phyloP scores from a whole-genome alignment of 176 grass and related monocot species.

The Melocanna baccifera region DNA sequence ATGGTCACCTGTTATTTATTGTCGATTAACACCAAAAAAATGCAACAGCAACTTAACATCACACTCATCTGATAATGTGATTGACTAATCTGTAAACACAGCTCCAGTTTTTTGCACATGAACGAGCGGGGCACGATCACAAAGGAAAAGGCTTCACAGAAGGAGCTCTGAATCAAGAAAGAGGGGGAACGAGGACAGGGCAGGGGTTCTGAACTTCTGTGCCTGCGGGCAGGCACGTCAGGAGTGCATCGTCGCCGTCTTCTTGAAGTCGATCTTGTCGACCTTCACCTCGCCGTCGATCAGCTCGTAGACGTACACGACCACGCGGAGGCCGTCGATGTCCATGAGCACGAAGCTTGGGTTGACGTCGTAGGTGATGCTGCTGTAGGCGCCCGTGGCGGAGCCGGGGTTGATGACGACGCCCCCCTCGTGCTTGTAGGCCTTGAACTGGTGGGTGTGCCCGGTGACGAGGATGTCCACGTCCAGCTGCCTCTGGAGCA shows the following conservation, averaged over 20 bases:
- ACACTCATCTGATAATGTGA: not conserved
- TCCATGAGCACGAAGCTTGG: constrained; percentile 98
- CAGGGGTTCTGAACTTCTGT: not conserved
- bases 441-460: constrained; percentile 95
- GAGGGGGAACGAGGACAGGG: not conserved
- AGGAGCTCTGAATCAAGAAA: not conserved
- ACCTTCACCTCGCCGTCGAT: constrained; percentile 98
- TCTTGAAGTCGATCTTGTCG: constrained; percentile 98
- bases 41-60: not conserved
- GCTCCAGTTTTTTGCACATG: not conserved
- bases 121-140: not conserved
- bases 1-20: not conserved
- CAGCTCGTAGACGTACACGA: constrained; percentile 95
- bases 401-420: constrained; percentile 96
- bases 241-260: constrained; percentile 59
- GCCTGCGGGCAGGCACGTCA: not conserved
- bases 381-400: constrained; percentile 85
- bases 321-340: constrained; percentile 89
- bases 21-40: not conserved
- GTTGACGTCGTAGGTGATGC: constrained; percentile 94
- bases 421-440: constrained; percentile 95
- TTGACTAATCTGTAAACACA: not conserved
- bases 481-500: constrained; percentile 92
- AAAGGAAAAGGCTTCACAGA: not conserved
- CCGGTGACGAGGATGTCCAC: constrained; percentile 98